Conservation (phyloP, 2,329 filamentous ascomycete genomes). For the Pestalotiopsis sp. region DNA sequence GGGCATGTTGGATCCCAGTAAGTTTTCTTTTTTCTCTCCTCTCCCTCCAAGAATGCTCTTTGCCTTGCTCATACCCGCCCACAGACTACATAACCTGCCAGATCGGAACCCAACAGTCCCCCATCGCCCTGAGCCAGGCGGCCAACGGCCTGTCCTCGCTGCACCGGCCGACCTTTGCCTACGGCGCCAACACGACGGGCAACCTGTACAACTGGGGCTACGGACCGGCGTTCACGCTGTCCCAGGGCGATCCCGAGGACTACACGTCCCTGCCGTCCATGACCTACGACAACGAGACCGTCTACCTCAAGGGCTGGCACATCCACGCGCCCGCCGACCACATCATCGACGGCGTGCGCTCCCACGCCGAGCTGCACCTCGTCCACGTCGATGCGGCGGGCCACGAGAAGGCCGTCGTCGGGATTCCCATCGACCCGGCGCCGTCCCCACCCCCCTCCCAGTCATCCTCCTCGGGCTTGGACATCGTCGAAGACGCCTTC, state of each 20-base stretch:
- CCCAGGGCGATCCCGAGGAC: slow-evolving; percentile 34
- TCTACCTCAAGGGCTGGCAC: slow-evolving; percentile 53
- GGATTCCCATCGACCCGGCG: slow-evolving; percentile 45
- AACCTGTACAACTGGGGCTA: slow-evolving; percentile 52
- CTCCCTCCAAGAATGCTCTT: background rate
- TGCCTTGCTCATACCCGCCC: background rate
- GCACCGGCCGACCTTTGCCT: slow-evolving; percentile 45
- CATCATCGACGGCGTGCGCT: slow-evolving; percentile 42
- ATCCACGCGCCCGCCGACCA: slow-evolving; percentile 55
- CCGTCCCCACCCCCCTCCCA: background rate
- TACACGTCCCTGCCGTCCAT: slow-evolving; percentile 43
- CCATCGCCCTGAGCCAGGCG: slow-evolving; percentile 43
- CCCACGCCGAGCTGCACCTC: slow-evolving; percentile 50
- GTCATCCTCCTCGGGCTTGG: slow-evolving; percentile 13
- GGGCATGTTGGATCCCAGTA: slow-evolving; percentile 37
- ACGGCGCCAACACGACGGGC: slow-evolving; percentile 36
- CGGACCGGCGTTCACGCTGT: slow-evolving; percentile 44
- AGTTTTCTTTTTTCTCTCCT: background rate
- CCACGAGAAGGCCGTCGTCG: slow-evolving; percentile 46
- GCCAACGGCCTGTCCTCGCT: slow-evolving; percentile 39
- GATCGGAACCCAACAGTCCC: slow-evolving; percentile 52
- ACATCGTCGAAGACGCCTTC: slow-evolving; percentile 32
- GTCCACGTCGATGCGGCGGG: slow-evolving; percentile 47
- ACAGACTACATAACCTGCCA: slow-evolving; percentile 41
- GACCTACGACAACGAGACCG: slow-evolving; percentile 47